A percentile compares a stretch with the other conserved stretches of the same genome.
These are phyloP conservation scores for Ceratonia siliqua DNA, from an alignment of 306 rosid genomes.

Conservation along the genomic window DNA sequence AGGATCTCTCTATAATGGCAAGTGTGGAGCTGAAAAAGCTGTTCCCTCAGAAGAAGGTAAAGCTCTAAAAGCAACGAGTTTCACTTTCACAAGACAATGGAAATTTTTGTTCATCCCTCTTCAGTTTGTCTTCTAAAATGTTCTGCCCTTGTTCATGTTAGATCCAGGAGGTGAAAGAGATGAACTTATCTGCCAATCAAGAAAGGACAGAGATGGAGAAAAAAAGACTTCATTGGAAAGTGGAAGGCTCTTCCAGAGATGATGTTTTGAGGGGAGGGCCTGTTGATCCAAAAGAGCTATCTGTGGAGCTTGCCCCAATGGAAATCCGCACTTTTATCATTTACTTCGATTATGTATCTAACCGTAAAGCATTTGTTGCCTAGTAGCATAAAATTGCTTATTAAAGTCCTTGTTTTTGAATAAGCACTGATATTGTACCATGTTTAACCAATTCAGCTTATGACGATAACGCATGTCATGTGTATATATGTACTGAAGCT, in stretches of 20 bases:
- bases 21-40: constrained; percentile 74
- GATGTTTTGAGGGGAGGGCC: constrained; percentile 71
- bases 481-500: not conserved
- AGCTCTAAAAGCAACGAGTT: constrained; percentile 15
- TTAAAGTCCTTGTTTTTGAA: constrained; percentile 30
- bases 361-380: constrained; percentile 35
- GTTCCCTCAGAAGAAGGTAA: constrained; percentile 72
- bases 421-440: not conserved
- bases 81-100: constrained; percentile 20
- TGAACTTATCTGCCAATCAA: constrained; percentile 82
- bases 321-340: constrained; percentile 82
- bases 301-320: constrained; percentile 87
- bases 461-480: not conserved
- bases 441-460: not conserved
- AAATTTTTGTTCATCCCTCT: not conserved
- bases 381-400: constrained; percentile 27
- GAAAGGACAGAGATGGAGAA: constrained; percentile 83
- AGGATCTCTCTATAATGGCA: constrained; percentile 61
- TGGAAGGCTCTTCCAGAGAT: constrained; percentile 46
- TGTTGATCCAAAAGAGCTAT: constrained; percentile 61
- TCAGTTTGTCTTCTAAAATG: constrained; percentile 13
- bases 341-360: constrained; percentile 33
- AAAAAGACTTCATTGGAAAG: constrained; percentile 81
- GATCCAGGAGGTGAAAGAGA: constrained; percentile 74
- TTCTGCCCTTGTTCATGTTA: constrained; percentile 33